Evolutionary conservation across 768 basidiomycete genomes (phyloP).

Genomic region (Kwoniella pini): DNA sequence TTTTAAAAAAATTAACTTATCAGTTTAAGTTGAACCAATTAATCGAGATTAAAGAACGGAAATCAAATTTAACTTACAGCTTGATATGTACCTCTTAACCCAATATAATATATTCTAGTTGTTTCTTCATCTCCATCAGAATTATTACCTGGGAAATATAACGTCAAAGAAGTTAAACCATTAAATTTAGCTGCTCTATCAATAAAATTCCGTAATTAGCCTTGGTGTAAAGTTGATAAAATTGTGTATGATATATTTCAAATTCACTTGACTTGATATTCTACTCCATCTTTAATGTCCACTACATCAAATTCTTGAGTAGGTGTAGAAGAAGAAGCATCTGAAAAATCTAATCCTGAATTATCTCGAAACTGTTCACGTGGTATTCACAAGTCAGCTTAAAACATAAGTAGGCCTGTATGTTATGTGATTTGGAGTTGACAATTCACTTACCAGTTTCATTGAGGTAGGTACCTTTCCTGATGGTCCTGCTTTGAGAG

Average conservation of each 20-base stretch:
- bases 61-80: slow-evolving; percentile 34
- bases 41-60: no score
- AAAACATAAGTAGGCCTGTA: no score
- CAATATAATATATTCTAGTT: slow-evolving; percentile 76
- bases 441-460: slow-evolving; percentile 63
- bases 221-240: no score
- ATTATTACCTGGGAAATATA: slow-evolving; percentile 71
- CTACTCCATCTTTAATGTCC: slow-evolving; percentile 73
- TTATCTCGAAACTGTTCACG: slow-evolving; percentile 69
- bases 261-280: slow-evolving; percentile 77
- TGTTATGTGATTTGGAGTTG: neutral
- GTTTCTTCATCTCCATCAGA: slow-evolving; percentile 64
- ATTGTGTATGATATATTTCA: no score
- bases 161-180: slow-evolving; percentile 73
- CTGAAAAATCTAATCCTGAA: slow-evolving; percentile 77
- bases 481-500: slow-evolving; percentile 79
- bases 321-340: slow-evolving; percentile 64
- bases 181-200: slow-evolving; percentile 83
- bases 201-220: no score
- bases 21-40: no score
- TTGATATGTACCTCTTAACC: slow-evolving; percentile 68
- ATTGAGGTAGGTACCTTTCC: slow-evolving; percentile 76
- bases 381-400: no score
- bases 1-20: no score
- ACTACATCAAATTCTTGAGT: slow-evolving; percentile 73